Conservation (phyloP, 176 grass and related monocot genomes). For the Hordeum vulgare region MorexV3_pseudomolecules_assembly NC_058523.1:11412111-11412610, state of each 20-base stretch:
- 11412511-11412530: slow-evolving; percentile 61
- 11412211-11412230: background rate
- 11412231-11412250: background rate
- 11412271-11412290: background rate
- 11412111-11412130: slow-evolving; percentile 67
- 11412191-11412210: slow-evolving; percentile 57
- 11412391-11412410: slow-evolving; percentile 50
- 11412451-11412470: slow-evolving; percentile 44
- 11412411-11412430: slow-evolving; percentile 53
- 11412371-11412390: slow-evolving; percentile 27
- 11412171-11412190: slow-evolving; percentile 50
- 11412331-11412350: background rate
- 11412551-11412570: slow-evolving; percentile 5
- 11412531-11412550: slow-evolving; percentile 39
- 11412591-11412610: background rate
- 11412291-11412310: background rate
- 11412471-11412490: slow-evolving; percentile 40
- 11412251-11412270: background rate
- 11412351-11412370: background rate
- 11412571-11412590: background rate
- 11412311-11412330: background rate
- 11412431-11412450: slow-evolving; percentile 28
- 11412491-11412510: slow-evolving; percentile 56
- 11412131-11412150: slow-evolving; percentile 27
- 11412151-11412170: slow-evolving; percentile 31